Base-by-base conservation (phyloP, 2,329 filamentous ascomycete species). In the Aureobasidium sp. region DNA sequence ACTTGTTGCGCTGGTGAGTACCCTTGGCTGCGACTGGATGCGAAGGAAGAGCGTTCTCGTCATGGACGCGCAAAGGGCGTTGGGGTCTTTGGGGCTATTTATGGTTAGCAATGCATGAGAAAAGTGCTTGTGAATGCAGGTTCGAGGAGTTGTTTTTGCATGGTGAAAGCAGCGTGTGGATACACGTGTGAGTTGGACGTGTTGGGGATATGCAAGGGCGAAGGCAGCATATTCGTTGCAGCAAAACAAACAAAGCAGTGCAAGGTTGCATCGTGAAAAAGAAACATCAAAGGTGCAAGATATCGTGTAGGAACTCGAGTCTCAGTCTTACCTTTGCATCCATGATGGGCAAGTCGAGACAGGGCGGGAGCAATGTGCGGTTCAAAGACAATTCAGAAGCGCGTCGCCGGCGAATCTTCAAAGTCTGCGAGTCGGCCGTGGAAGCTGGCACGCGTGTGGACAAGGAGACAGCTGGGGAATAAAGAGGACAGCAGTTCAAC, bases 1-100 rank as follows among this genome's bases (percentile, higher is more conserved):
- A 95, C 76, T 96, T 96, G 77, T 91, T 87, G 65, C 88, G 87
- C 69, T 91, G 86, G 68, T 95, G 90, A 64, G 91, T 77, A 59
- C 82, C 77, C 72, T 85, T 85, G 47, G 73, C 75, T 60, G 78
- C 73, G 58, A 73, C 67, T 12, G 72, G 72, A 19, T 50, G 57
- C 14, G 57, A 60, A 15, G 67, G 69, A n/a, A 79, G 74, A 63
- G 80, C 76, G 74, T 94, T 94, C 76, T 95, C 90, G 76, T 91
- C 88, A 71, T 81, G 81, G 52, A 78, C 74, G 70, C 85, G 82
- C 67, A 79, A 67, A 53, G 82, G 83, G 74, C 88, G 83, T 74
- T 88, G 87, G 65, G 89, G 89, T 60, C 47, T 52, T 27, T 52
- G 47, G 39, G 47, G 57, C 45, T 60, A 52, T 60, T 35, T 50